Evolutionary conservation across 805 yeast genomes (phyloP).

Genomic region (Lachancea nothofagi): DNA sequence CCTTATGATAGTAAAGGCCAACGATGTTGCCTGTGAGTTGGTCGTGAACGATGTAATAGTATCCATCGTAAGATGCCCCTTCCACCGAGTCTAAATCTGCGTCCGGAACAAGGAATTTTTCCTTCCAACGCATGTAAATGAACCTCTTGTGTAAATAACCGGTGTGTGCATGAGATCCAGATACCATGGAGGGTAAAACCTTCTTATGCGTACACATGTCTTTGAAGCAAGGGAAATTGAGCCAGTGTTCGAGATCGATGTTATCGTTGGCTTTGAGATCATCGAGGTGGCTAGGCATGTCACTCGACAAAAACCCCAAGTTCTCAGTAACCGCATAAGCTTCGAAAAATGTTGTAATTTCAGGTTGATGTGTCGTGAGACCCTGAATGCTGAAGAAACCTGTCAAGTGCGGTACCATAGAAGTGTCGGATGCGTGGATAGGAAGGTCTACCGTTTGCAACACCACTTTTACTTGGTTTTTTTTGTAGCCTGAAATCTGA

Average conservation of each 20-base stretch:
- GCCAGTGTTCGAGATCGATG: slow-evolving; percentile 63
- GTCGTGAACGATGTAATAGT: slow-evolving; percentile 80
- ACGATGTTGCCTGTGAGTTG: slow-evolving; percentile 67
- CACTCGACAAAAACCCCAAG: slow-evolving; percentile 28
- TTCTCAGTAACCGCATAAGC: slow-evolving; percentile 33
- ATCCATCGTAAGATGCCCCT: slow-evolving; percentile 85
- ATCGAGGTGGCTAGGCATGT: slow-evolving; percentile 26
- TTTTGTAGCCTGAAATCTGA: slow-evolving; percentile 33
- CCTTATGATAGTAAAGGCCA: slow-evolving; percentile 78
- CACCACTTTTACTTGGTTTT: slow-evolving; percentile 50
- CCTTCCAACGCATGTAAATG: slow-evolving; percentile 94
- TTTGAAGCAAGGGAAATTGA: slow-evolving; percentile 47
- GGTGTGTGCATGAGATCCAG: slow-evolving; percentile 22
- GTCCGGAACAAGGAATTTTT: slow-evolving; percentile 78
- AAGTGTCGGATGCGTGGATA: slow-evolving; percentile 10
- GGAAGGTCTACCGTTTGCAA: slow-evolving; percentile 52
- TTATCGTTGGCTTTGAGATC: slow-evolving; percentile 60
- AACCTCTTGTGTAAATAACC: slow-evolving; percentile 39
- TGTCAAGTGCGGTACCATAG: slow-evolving; percentile 38
- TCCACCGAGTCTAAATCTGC: slow-evolving; percentile 48
- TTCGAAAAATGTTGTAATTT: slow-evolving; percentile 69
- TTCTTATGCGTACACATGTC: slow-evolving; percentile 18
- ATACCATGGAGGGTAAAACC: slow-evolving; percentile 14
- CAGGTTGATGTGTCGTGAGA: slow-evolving; percentile 59
- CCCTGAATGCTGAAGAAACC: slow-evolving; percentile 69